These are phyloP conservation scores for Elsinoe fawcettii DNA, from an alignment of 2,329 filamentous ascomycete species.

Conservation along the genomic window DNA sequence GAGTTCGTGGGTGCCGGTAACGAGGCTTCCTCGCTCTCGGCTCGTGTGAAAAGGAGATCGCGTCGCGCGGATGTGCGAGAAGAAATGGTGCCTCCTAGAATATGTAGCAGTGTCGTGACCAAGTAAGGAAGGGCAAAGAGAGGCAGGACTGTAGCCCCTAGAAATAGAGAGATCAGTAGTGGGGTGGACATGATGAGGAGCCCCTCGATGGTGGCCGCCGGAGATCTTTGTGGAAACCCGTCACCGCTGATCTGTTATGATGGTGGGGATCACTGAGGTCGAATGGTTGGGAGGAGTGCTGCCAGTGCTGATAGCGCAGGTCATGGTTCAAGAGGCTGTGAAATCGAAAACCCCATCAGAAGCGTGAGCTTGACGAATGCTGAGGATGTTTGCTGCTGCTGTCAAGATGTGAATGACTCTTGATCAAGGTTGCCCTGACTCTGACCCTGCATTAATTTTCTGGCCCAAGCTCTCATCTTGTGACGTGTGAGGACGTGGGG, in stretches of 20 bases:
- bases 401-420: background rate
- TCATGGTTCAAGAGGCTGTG: too few relatives aligned
- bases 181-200: background rate
- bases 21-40: slow-evolving; percentile 24
- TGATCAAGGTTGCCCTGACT: background rate
- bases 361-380: too few relatives aligned
- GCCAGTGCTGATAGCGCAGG: too few relatives aligned
- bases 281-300: too few relatives aligned
- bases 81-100: slow-evolving; percentile 24
- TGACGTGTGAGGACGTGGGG: background rate
- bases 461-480: background rate
- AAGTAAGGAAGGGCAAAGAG: slow-evolving; percentile 23
- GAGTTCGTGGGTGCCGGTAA: slow-evolving; percentile 15
- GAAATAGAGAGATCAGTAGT: slow-evolving; percentile 20
- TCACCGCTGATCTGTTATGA: background rate
- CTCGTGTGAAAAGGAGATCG: slow-evolving; percentile 26
- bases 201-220: background rate
- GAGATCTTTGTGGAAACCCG: background rate
- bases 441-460: background rate
- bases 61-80: slow-evolving; percentile 27
- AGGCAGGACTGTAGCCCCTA: slow-evolving; percentile 21
- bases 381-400: background rate
- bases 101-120: slow-evolving; percentile 22
- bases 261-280: too few relatives aligned
- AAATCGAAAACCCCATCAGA: too few relatives aligned